Conservation (phyloP, 2,329 filamentous ascomycete species). For the Stachybotrys echinatus region DNA sequence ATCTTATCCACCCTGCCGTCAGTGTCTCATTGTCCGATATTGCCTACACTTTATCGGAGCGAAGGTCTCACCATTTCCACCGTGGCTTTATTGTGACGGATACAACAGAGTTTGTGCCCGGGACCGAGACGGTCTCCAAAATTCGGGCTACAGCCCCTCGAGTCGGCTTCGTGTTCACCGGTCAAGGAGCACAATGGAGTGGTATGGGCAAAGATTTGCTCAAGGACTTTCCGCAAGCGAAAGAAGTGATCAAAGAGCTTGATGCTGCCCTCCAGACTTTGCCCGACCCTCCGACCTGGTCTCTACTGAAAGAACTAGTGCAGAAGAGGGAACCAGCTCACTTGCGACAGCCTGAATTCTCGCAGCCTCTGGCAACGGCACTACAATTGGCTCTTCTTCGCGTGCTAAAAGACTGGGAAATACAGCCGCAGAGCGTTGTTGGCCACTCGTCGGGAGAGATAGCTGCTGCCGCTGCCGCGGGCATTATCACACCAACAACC, state of each 20-base stretch:
- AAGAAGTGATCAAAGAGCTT: constrained; percentile 8
- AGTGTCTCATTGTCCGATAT: constrained; percentile 14
- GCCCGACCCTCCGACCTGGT: not conserved
- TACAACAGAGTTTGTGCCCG: not conserved
- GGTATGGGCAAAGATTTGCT: constrained; percentile 26
- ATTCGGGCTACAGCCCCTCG: constrained; percentile 4
- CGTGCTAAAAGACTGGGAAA: constrained; percentile 18
- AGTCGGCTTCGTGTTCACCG: constrained; percentile 24
- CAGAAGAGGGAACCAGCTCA: constrained; percentile 2
- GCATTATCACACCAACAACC: constrained; percentile 8
- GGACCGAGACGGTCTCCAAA: constrained; percentile 4
- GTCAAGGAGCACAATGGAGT: constrained; percentile 30
- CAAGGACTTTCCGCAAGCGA: constrained; percentile 1
- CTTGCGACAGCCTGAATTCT: constrained; percentile 12
- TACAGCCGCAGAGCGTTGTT: constrained; percentile 19
- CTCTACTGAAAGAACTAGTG: constrained; percentile 13
- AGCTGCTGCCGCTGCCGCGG: constrained; percentile 23
- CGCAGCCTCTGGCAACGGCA: constrained; percentile 32
- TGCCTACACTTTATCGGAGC: constrained; percentile 20
- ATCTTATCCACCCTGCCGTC: constrained; percentile 19
- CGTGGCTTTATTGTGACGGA: constrained; percentile 12
- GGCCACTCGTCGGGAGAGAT: constrained; percentile 33
- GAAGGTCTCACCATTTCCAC: constrained; percentile 12
- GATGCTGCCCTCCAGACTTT: constrained; percentile 9
- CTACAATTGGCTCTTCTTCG: constrained; percentile 33